Evolutionary conservation across 2,329 filamentous ascomycete species (phyloP), one percentile per base, ranked within the genome.

Genomic region (Dryadomyces quercus-mongolicae): DNA sequence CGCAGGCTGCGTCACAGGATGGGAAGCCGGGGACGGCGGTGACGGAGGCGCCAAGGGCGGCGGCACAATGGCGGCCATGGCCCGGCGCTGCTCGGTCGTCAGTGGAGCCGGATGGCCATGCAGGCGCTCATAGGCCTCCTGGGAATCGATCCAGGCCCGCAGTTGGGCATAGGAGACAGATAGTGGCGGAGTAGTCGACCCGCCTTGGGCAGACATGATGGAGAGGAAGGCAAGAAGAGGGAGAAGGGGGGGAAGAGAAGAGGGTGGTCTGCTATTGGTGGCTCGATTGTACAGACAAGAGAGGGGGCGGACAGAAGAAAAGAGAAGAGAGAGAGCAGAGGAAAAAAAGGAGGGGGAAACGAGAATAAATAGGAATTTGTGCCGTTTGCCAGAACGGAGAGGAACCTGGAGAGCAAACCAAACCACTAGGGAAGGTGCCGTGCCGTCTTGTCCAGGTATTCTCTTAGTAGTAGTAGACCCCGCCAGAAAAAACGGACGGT

Each of bases 81-180:
- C 70, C 43, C 65, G 62, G 10, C 65, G 62, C 60, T 78, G 68
- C 5, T 62, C 58, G 5, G 64, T 63, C 0, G 68, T 67, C 34
- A 77, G 60, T 0, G 67, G 66, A 1, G 69, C 65, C 0, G 71
- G 68, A 15, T 58, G 38, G 7, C 63, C 63, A 40, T 64, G 57
- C 7, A 59, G 40, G 10, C 54, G 59, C 60, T 72, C 68, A 46
- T 61, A 62, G 2, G 62, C 61, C 54, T 72, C 71, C 51, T 76
- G 70, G 20, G 64, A 48, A 22, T 67, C 66, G 53, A 74, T 65
- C 70, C 70, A 75, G 16, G 60, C 61, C 51, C 67, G 68, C 52
- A 75, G 56, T 16, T 22, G 45, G 16, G 18, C 38, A 21, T 49
- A 55, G 2, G 53, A 54, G 3, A 53, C 22, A 2, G n/a, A 31